phyloP scores from a whole-genome alignment of 2,329 filamentous ascomycete genomes.

The Alternaria triticimaculans region DNA sequence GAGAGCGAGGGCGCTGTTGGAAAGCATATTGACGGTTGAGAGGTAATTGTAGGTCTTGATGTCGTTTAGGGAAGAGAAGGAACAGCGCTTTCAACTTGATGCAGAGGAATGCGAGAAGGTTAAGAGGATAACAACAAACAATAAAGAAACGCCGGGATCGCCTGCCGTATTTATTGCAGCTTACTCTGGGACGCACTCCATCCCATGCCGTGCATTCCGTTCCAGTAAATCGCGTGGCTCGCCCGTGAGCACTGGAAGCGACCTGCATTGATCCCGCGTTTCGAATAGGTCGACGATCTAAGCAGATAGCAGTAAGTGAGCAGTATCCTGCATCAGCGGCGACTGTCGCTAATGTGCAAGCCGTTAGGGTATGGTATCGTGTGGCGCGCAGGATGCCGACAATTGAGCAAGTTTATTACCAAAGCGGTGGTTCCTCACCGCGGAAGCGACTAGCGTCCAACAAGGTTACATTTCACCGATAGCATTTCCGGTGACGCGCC shows the following conservation, averaged over 20 bases:
- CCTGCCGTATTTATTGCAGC: constrained; percentile 38
- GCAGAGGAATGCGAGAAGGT: constrained; percentile 1
- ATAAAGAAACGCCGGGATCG: constrained; percentile 16
- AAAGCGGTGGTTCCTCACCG: constrained; percentile 22
- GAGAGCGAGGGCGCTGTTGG: constrained; percentile 46
- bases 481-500: constrained; percentile 6
- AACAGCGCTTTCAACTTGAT: background rate
- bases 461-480: constrained; percentile 23
- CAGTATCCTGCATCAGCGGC: constrained; percentile 27
- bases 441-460: constrained; percentile 21
- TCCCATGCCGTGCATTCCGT: constrained; percentile 37
- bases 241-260: constrained; percentile 24
- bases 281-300: constrained; percentile 17
- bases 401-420: constrained; percentile 44
- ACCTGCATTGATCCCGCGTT: constrained; percentile 20
- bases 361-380: constrained; percentile 10
- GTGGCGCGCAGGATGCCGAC: constrained; percentile 19
- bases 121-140: constrained; percentile 3
- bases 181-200: constrained; percentile 20
- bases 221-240: constrained; percentile 26
- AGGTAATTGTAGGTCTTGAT: background rate
- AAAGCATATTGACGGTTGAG: constrained; percentile 36
- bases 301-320: constrained; percentile 27
- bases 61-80: background rate
- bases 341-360: constrained; percentile 19